Conservation (phyloP, 805 yeast genomes). For the Naumovozyma castellii region DNA sequence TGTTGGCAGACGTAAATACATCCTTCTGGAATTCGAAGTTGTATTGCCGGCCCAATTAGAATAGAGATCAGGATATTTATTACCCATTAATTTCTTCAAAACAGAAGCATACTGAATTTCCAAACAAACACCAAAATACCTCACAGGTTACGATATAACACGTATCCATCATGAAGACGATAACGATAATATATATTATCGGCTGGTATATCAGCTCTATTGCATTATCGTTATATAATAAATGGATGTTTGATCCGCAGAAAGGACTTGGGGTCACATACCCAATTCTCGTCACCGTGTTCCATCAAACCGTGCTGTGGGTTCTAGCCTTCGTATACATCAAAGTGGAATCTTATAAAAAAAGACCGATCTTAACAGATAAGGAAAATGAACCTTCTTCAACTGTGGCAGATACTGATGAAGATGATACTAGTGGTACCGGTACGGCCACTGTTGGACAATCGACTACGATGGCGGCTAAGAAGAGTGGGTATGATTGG, state of each 20-base stretch:
- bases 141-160: constrained; percentile 3
- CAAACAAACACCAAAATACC: not conserved
- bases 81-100: no score
- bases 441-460: constrained; percentile 44
- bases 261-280: constrained; percentile 66
- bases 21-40: no score
- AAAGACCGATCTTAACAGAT: not conserved
- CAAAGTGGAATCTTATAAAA: constrained; percentile 10
- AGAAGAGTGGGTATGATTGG: constrained; percentile 34
- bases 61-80: no score
- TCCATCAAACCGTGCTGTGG: constrained; percentile 66
- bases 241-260: constrained; percentile 85
- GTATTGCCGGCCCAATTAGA: no score
- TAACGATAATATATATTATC: constrained; percentile 7
- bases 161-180: not conserved
- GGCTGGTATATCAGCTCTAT: constrained; percentile 71
- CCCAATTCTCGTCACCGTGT: constrained; percentile 76
- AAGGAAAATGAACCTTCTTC: not conserved
- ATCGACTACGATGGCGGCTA: constrained; percentile 53
- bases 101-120: no score
- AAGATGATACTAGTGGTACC: not conserved
- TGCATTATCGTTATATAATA: constrained; percentile 72
- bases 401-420: not conserved
- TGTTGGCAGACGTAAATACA: no score
- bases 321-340: constrained; percentile 42